Evolutionary conservation across 2,329 filamentous ascomycete genomes (phyloP).

Genomic region (Amesomyces nigricolor): DNA sequence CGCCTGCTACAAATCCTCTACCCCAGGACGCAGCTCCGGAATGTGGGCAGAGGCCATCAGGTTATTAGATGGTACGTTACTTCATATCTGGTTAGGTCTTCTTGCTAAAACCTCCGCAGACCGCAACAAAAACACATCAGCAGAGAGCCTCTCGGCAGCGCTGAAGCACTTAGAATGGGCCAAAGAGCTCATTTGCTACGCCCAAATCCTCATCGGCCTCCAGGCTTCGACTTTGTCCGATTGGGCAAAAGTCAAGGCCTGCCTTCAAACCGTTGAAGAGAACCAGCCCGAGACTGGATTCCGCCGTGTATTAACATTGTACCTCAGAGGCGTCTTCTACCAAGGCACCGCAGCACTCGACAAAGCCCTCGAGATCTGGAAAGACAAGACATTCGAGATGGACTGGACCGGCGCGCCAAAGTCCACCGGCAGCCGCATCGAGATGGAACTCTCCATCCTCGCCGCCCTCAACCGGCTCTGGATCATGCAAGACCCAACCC

Average conservation of each 20-base stretch:
- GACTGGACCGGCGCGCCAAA: slow-evolving; percentile 31
- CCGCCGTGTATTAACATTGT: slow-evolving; percentile 54
- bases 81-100: background rate
- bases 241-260: slow-evolving; percentile 58
- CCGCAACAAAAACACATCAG: slow-evolving; percentile 21
- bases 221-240: slow-evolving; percentile 65
- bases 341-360: slow-evolving; percentile 71
- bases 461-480: slow-evolving; percentile 63
- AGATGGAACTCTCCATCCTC: slow-evolving; percentile 60
- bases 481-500: slow-evolving; percentile 61
- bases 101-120: slow-evolving; percentile 17
- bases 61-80: slow-evolving; percentile 30
- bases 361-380: slow-evolving; percentile 62
- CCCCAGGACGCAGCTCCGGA: slow-evolving; percentile 34
- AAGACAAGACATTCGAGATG: slow-evolving; percentile 54
- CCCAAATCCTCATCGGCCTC: slow-evolving; percentile 66
- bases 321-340: slow-evolving; percentile 68
- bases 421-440: slow-evolving; percentile 34
- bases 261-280: slow-evolving; percentile 48
- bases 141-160: slow-evolving; percentile 52
- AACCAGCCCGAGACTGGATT: slow-evolving; percentile 37
- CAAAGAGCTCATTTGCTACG: slow-evolving; percentile 58
- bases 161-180: slow-evolving; percentile 59
- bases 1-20: slow-evolving; percentile 33
- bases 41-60: slow-evolving; percentile 38